Evolutionary conservation across 2,329 filamentous ascomycete genomes (phyloP), one percentile per base, ranked within the genome.

Genomic region (Phaeosphaeriaceae sp.): DNA sequence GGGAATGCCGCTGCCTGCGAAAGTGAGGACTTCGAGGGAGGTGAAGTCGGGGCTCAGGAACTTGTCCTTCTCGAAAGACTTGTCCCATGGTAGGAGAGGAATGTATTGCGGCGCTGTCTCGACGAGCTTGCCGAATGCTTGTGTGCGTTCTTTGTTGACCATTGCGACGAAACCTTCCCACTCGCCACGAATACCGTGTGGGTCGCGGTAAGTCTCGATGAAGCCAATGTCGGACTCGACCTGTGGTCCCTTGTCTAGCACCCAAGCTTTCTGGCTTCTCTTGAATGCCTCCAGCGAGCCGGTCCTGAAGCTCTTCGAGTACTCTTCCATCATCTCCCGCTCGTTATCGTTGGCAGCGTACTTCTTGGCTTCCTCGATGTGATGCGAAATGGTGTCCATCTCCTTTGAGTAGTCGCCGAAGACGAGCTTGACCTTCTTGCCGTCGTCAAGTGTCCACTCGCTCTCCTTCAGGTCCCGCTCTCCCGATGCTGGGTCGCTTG

Each of bases 1-100:
- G 21, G 86, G 87, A 49, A 89, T 87, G 8, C 74, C 87, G 54
- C 83, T 86, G 9, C 86, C 85, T 22, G 86, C 85, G 68, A 97
- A 97, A 0, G 91, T 93, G 60, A 97, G 80, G 2, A 97, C 93
- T 77, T 99, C 95, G 1, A 98, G 84, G 10, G 91, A 95, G 0
- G 95, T 98, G 74, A 99, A 99, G 77, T 99, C 95, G 0, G 95
- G 95, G 53, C 92, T 94, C 35, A 97, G 80, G 79, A 99, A 99
- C 72, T 91, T 93, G 82, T 97, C 94, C 79, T 98, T 98, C 76
- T 99, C 95, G 66, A 98, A 99, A 0, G 92, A 91, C 49, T 87
- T 86, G 35, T 84, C 82, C 95, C 95, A 99, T 0, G 95, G 95
- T 15, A 99, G 82, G 62, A 96, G 88, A 7, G 93, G 92, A 52